Conservation (phyloP, 1,284 basidiomycete species). For the Violaceomyces palustris region DNA sequence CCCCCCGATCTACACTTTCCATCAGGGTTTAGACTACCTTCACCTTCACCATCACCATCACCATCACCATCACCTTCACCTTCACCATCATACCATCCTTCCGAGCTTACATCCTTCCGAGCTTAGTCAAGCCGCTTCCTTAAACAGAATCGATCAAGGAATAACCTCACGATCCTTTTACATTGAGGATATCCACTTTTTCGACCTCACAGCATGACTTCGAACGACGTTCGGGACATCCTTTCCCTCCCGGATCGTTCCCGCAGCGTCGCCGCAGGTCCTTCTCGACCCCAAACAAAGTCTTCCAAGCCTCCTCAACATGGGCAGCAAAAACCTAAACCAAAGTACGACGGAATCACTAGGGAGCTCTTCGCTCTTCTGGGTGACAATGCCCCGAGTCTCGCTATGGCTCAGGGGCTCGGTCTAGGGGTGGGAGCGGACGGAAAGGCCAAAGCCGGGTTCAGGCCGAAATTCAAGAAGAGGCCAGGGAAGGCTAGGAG, state of each 20-base stretch:
- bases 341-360: constrained; percentile 65
- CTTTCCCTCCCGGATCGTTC: constrained; percentile 30
- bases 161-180: too few relatives aligned
- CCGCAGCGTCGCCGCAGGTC: background rate
- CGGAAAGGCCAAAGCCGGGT: constrained; percentile 51
- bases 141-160: too few relatives aligned
- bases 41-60: too few relatives aligned
- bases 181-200: too few relatives aligned
- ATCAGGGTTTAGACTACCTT: too few relatives aligned
- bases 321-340: constrained; percentile 6
- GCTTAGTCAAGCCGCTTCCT: too few relatives aligned
- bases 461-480: constrained; percentile 79
- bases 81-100: too few relatives aligned
- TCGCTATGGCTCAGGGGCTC: constrained; percentile 53
- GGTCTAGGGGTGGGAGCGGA: constrained; percentile 1
- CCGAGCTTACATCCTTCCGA: too few relatives aligned
- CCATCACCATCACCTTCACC: too few relatives aligned
- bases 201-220: too few relatives aligned
- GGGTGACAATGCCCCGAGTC: constrained; percentile 79
- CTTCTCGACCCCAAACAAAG: too few relatives aligned
- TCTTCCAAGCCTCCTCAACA: constrained; percentile 1
- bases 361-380: constrained; percentile 90
- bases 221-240: constrained; percentile 48
- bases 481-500: constrained; percentile 60
- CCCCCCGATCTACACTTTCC: too few relatives aligned